Base-by-base conservation (phyloP, 148 eudicot species). In the Dysphania ambrosioides region DNA sequence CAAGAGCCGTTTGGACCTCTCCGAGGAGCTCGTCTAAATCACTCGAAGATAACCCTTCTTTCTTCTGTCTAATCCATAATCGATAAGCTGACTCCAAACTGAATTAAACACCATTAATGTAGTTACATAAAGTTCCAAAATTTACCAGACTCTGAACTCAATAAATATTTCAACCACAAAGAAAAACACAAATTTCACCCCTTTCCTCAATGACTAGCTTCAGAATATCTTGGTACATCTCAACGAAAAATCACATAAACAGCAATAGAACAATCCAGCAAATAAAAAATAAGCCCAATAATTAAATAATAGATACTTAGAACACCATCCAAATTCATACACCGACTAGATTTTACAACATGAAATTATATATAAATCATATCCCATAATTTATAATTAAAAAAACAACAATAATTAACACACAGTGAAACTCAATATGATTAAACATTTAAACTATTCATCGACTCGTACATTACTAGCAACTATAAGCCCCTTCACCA, bases 41-140 rank as follows among this genome's bases (percentile, higher is more conserved):
- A 23, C 44, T 76, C 31, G 82, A 38, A 13, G 72, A 64, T 70
- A 79, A 13, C n/a, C 87, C 89, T 82, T 87, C 93, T 82, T 71
- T 86, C 83, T 81, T 91, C 78, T 79, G 83, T 77, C 87, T 88
- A 69, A 82, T 62, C 98, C 98, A 94, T 75, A 83, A 79, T 44
- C 93, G 85, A 73, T 82, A 90, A 60, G 96, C 86, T 15, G 98
- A 91, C 67, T 88, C 96, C 91, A 94, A 85, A 68, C 97, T 93
- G 83, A 15, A 71, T 30, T 4, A 3, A 73, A 56, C 67, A 66
- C n/a, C 55, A 51, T 56, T 31, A 38, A 15, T 2, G 11, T 4
- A 53, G 10, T 53, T 21, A 53, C 58, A 47, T 12, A 47, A 2
- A 47, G 16, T 15, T 47, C 3, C 5, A 16, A n/a, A 21, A 2